These are phyloP conservation scores for Solanum chilense DNA, from an alignment of 257 asterid genomes.

Conservation along the genomic window DNA sequence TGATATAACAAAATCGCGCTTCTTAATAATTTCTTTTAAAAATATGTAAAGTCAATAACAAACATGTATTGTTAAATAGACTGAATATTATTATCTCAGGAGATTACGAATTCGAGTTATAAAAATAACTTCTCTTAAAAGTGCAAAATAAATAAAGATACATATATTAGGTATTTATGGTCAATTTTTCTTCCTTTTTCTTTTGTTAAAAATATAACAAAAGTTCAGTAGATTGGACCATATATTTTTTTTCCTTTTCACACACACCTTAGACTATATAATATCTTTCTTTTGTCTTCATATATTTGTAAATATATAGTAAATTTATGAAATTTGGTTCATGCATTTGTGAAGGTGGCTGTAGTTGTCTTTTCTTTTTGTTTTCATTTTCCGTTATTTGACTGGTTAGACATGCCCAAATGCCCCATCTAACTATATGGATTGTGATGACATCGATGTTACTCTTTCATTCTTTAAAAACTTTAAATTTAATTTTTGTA, in stretches of 20 bases:
- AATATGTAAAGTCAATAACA: no score
- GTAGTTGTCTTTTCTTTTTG: not conserved
- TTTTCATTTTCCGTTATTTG: not conserved
- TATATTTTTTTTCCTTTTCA: not conserved
- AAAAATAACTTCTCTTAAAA: fast-evolving
- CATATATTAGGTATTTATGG: no score
- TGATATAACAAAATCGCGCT: no score
- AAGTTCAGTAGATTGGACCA: not conserved
- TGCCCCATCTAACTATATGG: not conserved
- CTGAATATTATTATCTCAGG: no score
- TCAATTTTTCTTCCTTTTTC: no score
- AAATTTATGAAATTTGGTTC: not conserved
- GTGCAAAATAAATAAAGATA: fast-evolving
- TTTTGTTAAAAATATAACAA: no score
- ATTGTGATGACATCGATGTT: no score
- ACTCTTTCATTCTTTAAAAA: no score
- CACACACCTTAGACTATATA: not conserved
- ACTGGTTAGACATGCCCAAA: not conserved
- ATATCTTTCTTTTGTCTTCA: not conserved
- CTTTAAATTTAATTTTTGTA: no score
- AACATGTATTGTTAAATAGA: no score
- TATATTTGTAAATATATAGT: not conserved
- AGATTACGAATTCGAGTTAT: fast-evolving
- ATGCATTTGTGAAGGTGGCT: not conserved
- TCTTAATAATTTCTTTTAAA: no score